Evolutionary conservation across 805 yeast species (phyloP), one percentile per base, ranked within the genome.

Genomic region (Candida loeiensis): DNA sequence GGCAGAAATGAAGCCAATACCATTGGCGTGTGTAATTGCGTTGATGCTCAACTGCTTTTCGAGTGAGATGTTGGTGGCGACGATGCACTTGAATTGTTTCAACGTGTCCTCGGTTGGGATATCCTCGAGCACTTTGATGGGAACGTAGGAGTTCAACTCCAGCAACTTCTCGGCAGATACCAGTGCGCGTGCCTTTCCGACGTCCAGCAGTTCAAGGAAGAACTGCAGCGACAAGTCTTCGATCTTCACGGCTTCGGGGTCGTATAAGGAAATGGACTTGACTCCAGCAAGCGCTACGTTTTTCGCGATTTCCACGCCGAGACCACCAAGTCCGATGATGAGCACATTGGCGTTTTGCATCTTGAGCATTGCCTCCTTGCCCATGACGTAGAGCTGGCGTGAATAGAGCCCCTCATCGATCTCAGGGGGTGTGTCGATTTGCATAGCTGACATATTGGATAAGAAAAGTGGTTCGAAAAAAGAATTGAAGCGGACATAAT

Each of bases 261-360:
- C 99, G 59, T 82, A 87, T 22, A 93, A 63, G 6, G 95, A 71
- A 51, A 93, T 69, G 6, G 95, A 82, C 68, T 93, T 93, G 53
- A 93, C 99, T 55, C 99, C 99, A 2, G 99, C 99, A 27, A 93
- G 73, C 0, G 96, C 95, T 41, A 93, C 88, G 63, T 93, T 93
- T 66, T 93, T 93, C 17, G 99, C 97, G 43, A 93, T 88, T 66
- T 93, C 99, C 31, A 87, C 76, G 55, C 99, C 99, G 35, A 93
- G 70, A 35, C 99, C 99, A 58, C 80, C 82, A 41, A 91, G 69
- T 3, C 99, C 99, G 47, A 90, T 78, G 35, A 93, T 74, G 36
- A 93, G 76, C n/a, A 93, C 96, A 53, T 85, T 88, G 18, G 98
- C 89, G 49, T 78, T 74, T 55, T 90, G 96, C 97, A 93, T 86